Conservation (phyloP, 1,284 basidiomycete genomes). For the Fomitopsis palustris region DNA sequence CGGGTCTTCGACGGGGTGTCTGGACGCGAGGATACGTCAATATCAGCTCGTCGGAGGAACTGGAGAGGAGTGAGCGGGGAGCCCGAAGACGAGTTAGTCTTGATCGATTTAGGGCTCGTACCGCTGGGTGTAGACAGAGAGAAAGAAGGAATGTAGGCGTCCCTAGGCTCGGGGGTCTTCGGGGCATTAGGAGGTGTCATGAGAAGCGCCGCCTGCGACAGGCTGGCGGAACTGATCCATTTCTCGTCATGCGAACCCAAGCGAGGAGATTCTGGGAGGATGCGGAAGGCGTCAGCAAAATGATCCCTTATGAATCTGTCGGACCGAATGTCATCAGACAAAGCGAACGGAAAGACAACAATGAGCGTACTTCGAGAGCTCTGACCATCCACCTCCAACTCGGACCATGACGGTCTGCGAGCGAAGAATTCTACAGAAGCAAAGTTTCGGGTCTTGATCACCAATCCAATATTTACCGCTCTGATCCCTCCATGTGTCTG, state of each 20-base stretch:
- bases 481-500: conserved; percentile 85
- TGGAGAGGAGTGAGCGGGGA: conserved; percentile 55
- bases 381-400: conserved; percentile 92
- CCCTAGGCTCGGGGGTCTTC: conserved; percentile 65
- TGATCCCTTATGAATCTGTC: conserved; percentile 83
- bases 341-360: neutral
- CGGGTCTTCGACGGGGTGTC: conserved; percentile 41
- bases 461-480: conserved; percentile 97
- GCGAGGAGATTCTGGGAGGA: conserved; percentile 60
- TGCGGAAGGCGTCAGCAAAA: conserved; percentile 75
- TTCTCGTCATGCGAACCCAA: conserved; percentile 57
- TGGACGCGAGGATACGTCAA: conserved; percentile 35
- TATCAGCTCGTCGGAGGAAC: conserved; percentile 52
- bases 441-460: conserved; percentile 80
- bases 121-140: conserved; percentile 46
- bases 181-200: conserved; percentile 44
- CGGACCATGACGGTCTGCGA: conserved; percentile 94
- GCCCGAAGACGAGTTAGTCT: conserved; percentile 41
- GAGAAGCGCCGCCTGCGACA: conserved; percentile 50
- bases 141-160: conserved; percentile 42
- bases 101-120: conserved; percentile 42
- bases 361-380: conserved; percentile 74
- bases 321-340: conserved; percentile 3
- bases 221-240: conserved; percentile 78
- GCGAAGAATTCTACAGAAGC: conserved; percentile 89